A percentile compares a stretch with the other conserved stretches of the same genome.
Evolutionary conservation across 805 yeast genomes (phyloP).

Genomic region (Blastobotrys terrestris): DNA sequence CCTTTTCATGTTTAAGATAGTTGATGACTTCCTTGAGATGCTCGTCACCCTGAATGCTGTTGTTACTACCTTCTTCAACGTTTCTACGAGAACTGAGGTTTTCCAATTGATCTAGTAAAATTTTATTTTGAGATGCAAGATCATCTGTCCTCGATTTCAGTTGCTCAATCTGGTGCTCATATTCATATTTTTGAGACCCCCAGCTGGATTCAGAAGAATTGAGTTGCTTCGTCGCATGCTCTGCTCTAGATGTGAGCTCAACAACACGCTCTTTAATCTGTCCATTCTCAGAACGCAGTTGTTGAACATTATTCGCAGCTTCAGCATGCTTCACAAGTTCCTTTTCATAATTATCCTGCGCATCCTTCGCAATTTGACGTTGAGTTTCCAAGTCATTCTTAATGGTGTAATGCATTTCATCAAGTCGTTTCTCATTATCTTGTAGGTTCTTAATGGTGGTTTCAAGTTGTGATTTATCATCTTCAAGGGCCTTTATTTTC

Average conservation of each 20-base stretch:
- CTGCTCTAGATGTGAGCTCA: conserved; percentile 26
- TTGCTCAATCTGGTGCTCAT: conserved; percentile 44
- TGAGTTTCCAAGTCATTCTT: conserved; percentile 40
- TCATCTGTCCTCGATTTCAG: conserved; percentile 46
- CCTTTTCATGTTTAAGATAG: conserved; percentile 69
- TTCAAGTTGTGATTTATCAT: conserved; percentile 18
- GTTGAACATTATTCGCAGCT: conserved; percentile 38
- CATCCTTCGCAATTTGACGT: conserved; percentile 39
- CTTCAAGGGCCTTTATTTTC: conserved; percentile 20
- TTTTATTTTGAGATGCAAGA: conserved; percentile 58
- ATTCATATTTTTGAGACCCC: conserved; percentile 37
- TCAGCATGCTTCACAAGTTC: conserved; percentile 52
- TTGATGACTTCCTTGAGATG: conserved; percentile 48
- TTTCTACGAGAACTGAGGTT: conserved; percentile 9
- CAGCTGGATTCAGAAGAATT: conserved; percentile 38
- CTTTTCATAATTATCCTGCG: conserved; percentile 49
- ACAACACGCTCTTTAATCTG: conserved; percentile 27
- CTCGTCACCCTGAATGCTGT: not conserved
- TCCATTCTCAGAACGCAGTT: conserved; percentile 34
- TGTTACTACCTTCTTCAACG: conserved; percentile 1
- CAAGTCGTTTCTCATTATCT: conserved; percentile 26
- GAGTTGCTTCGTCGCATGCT: conserved; percentile 31
- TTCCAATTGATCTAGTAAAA: conserved; percentile 65
- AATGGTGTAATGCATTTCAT: conserved; percentile 28
- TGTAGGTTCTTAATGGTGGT: conserved; percentile 18